Conservation (phyloP, 2,329 filamentous ascomycete species). For the Ilyonectria robusta region DNA sequence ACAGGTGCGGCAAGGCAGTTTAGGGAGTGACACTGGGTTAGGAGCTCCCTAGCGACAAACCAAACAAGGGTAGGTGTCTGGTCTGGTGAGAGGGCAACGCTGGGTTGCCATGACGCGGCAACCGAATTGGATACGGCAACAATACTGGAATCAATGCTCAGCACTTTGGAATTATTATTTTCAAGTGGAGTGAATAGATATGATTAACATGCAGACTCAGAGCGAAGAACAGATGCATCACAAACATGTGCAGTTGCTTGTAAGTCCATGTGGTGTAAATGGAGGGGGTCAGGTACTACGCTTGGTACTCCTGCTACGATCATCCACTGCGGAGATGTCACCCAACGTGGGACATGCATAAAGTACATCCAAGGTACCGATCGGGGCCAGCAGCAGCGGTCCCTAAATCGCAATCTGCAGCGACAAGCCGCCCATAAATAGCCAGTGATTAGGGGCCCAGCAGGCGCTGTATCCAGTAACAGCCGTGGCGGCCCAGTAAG, state of each 20-base stretch:
- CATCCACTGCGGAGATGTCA: constrained; percentile 25
- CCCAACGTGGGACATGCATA: constrained; percentile 28
- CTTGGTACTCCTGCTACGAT: constrained; percentile 31
- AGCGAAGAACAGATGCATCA: background rate
- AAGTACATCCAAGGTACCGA: constrained; percentile 36
- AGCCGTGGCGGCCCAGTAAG: constrained; percentile 37
- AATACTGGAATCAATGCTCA: background rate
- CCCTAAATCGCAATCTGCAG: constrained; percentile 30
- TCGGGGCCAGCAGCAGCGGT: background rate
- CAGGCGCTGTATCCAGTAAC: constrained; percentile 35
- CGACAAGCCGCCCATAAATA: constrained; percentile 38
- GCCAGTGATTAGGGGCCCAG: constrained; percentile 25
- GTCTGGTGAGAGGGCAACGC: background rate
- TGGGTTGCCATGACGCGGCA: background rate
- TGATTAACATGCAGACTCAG: background rate
- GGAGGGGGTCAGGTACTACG: background rate
- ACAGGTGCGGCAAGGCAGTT: constrained; percentile 26
- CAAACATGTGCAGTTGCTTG: background rate
- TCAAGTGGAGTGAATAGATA: background rate
- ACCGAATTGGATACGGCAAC: background rate
- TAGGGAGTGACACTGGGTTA: constrained; percentile 30
- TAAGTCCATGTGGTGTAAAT: constrained; percentile 17
- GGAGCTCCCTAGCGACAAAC: constrained; percentile 36
- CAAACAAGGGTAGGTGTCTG: constrained; percentile 37
- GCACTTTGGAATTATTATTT: background rate